Conservation (phyloP, 176 grass and related monocot species). For the Cocos nucifera region DNA sequence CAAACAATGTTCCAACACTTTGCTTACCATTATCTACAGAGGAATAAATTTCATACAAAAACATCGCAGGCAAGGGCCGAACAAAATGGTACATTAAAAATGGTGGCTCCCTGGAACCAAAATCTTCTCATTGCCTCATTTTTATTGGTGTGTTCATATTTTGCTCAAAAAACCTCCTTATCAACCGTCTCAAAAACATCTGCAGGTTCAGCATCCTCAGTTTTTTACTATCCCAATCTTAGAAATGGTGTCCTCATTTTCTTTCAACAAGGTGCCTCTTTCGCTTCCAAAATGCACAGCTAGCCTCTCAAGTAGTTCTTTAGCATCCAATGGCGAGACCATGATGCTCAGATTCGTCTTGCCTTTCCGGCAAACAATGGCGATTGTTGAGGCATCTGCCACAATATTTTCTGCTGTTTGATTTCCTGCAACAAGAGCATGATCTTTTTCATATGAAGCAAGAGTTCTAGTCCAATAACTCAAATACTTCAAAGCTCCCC, state of each 20-base stretch:
- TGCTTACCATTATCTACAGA: too few species aligned
- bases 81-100: too few species aligned
- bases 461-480: too few species aligned
- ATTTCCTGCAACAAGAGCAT: constrained; percentile 27
- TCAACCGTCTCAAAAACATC: background rate
- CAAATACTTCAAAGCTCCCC: background rate
- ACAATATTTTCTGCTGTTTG: constrained; percentile 26
- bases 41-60: too few species aligned
- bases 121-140: too few species aligned
- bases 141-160: background rate
- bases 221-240: constrained; percentile 16
- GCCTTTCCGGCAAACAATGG: constrained; percentile 91
- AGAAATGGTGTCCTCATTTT: constrained; percentile 4
- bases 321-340: constrained; percentile 66
- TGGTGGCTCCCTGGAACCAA: too few species aligned
- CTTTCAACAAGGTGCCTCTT: constrained; percentile 8
- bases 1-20: too few species aligned
- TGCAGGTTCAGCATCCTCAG: constrained; percentile 1
- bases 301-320: constrained; percentile 79
- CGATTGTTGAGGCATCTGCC: constrained; percentile 51
- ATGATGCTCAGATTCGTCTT: constrained; percentile 85
- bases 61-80: too few species aligned
- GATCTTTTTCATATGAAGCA: too few species aligned
- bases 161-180: constrained; percentile 25
- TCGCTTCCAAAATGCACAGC: constrained; percentile 36